Conservation (phyloP, 2,329 filamentous ascomycete genomes). For the Dothideomycetidae sp. region DNA sequence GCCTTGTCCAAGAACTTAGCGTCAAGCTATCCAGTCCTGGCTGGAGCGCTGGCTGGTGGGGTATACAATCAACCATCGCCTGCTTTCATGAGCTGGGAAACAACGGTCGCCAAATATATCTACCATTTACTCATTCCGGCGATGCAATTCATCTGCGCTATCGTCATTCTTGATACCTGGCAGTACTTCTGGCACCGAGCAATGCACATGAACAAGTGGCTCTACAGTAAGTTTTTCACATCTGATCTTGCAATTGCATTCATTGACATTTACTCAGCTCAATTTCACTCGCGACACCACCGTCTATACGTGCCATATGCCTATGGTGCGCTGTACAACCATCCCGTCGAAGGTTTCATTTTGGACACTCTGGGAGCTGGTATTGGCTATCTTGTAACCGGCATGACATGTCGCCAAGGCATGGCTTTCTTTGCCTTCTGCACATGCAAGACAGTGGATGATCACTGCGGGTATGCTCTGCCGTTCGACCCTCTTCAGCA, state of each 20-base stretch:
- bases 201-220: constrained; percentile 96
- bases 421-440: constrained; percentile 82
- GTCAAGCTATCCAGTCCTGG: constrained; percentile 55
- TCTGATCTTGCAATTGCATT: constrained; percentile 3
- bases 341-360: constrained; percentile 84
- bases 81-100: constrained; percentile 73
- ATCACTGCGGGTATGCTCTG: constrained; percentile 92
- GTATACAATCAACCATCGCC: constrained; percentile 54
- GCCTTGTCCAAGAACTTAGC: constrained; percentile 64
- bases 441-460: constrained; percentile 91
- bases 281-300: constrained; percentile 90
- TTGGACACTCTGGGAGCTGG: constrained; percentile 83
- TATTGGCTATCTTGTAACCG: constrained; percentile 63
- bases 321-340: constrained; percentile 93
- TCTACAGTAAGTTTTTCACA: constrained; percentile 61
- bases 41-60: constrained; percentile 64
- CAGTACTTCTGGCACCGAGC: constrained; percentile 93
- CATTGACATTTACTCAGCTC: constrained; percentile 38
- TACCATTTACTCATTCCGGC: constrained; percentile 68
- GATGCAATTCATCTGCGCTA: constrained; percentile 61
- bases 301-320: constrained; percentile 95
- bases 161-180: constrained; percentile 81
- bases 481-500: constrained; percentile 90
- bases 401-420: constrained; percentile 73
- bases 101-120: constrained; percentile 56